Evolutionary conservation across 805 yeast genomes (phyloP), one percentile per base, ranked within the genome.

Genomic region (Jamesozyma hellenica): DNA sequence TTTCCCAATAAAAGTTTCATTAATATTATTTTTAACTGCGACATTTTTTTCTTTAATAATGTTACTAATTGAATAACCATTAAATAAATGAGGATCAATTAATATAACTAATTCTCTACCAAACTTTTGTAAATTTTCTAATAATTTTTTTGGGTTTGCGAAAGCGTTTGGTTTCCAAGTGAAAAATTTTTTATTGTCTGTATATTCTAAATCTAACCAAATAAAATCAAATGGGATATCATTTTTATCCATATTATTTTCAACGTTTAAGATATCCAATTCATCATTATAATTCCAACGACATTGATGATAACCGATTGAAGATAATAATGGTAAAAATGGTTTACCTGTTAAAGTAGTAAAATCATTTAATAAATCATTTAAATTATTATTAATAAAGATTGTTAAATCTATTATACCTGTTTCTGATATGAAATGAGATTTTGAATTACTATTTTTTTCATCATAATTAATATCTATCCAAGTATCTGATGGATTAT

Each of bases 261-360:
- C 72, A 12, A 92, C 81, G 7, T 69, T 75, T n/a, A 86, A 60
- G 1, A 92, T 90, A 60, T 92, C 98, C 10, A 70, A 69, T 54
- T 84, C 88, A 50, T 82, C 88, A 55, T 85, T 84, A 63, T 92
- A 92, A 59, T 92, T 92, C 98, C 98, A 92, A 53, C 97, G 73
- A 56, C 96, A 90, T 61, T 92, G 98, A 56, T 92, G 97, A 56
- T 92, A 85, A 0, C 95, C 97, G 12, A 87, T 59, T 0, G 95
- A 68, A 51, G 87, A 82, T 32, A 79, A 46, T 46, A 77, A 82
- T 1, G 98, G 98, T 10, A 92, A 61, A 7, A 68, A 59, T 0
- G 87, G 70, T 42, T 64, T 72, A 0, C 98, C 98, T 0, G 94
- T 79, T 14, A 92, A 58, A 2, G 57, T 48, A 1, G 86, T 80